Conservation (phyloP, 1,284 basidiomycete species). For the Papiliotrema laurentii region DNA sequence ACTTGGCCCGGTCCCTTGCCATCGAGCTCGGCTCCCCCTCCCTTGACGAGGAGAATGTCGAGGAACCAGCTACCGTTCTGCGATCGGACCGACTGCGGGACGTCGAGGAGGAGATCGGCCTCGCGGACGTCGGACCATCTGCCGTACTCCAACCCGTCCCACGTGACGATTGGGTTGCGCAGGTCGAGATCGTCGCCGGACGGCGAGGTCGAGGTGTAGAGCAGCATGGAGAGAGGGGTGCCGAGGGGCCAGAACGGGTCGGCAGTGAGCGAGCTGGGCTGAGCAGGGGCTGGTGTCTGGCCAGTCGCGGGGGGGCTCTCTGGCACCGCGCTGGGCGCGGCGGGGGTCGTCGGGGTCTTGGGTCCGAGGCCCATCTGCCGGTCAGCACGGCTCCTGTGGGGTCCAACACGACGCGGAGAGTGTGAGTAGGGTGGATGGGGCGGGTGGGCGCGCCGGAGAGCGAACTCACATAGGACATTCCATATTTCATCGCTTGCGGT, state of each 20-base stretch:
- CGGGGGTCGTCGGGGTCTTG: not conserved
- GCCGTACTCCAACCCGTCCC: constrained; percentile 78
- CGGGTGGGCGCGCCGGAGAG: no score
- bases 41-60: constrained; percentile 73
- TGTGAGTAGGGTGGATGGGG: no score
- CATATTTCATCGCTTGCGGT: constrained; percentile 34
- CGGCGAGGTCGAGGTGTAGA: constrained; percentile 58
- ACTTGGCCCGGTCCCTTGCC: constrained; percentile 59
- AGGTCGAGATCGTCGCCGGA: constrained; percentile 50
- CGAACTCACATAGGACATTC: constrained; percentile 35
- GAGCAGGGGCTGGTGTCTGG: not conserved
- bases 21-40: constrained; percentile 56
- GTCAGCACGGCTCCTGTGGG: constrained; percentile 3
- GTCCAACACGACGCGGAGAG: no score
- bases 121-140: constrained; percentile 67
- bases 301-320: constrained; percentile 1
- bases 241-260: constrained; percentile 46
- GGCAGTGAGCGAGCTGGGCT: constrained; percentile 14
- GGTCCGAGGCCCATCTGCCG: constrained; percentile 14
- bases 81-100: constrained; percentile 71
- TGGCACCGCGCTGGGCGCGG: not conserved
- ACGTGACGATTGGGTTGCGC: constrained; percentile 47
- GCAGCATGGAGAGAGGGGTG: constrained; percentile 57
- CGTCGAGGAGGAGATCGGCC: constrained; percentile 62
- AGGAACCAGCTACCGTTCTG: constrained; percentile 72